Evolutionary conservation across 352 stramenopile genomes (phyloP), one percentile per base, ranked within the genome.

Genomic region (Bremia lactucae): DNA sequence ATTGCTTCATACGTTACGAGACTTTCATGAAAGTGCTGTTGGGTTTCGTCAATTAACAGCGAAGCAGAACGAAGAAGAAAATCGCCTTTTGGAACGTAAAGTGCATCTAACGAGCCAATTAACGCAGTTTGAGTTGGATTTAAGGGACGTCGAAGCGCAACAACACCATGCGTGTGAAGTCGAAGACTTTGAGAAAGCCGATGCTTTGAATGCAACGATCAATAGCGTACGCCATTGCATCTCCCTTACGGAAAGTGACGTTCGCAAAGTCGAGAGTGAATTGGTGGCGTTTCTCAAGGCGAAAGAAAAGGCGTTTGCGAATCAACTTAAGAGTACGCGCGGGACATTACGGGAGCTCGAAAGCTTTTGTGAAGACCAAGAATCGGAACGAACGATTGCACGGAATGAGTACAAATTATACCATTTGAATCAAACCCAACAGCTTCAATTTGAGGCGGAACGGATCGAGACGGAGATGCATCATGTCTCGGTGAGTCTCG

Each of bases 161-260:
- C 79, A 92, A 37, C 68, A 89, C 13, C 76, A 84, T 34, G 76
- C 79, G 1, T 76, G 68, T 28, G 74, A 87, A 44, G 63, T 86
- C 21, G 79, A 92, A 37, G 79, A 92, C 59, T 92, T 92, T 38
- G 79, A 92, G 35, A 82, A 80, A 24, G 79, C 79, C 0, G 79
- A 92, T 36, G 70, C 79, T 4, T 53, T 92, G 4, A 89, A 92
- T 49, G 55, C 68, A 9, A 84, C 70, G 4, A 83, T 92, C 45
- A 84, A 82, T 61, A 88, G 73, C 24, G 69, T 89, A 20, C 69
- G 73, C 6, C 79, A 92, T 46, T 77, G 73, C 31, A 86, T 88
- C 31, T 87, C 78, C 11, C 59, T 89, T 4, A 80, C 69, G 6
- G 70, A 89, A 46, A 92, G 74, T 36, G 79, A 89, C 33, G 60